Conservation (phyloP, 177 flowering plant genomes). For the Telopea speciosissima region DNA sequence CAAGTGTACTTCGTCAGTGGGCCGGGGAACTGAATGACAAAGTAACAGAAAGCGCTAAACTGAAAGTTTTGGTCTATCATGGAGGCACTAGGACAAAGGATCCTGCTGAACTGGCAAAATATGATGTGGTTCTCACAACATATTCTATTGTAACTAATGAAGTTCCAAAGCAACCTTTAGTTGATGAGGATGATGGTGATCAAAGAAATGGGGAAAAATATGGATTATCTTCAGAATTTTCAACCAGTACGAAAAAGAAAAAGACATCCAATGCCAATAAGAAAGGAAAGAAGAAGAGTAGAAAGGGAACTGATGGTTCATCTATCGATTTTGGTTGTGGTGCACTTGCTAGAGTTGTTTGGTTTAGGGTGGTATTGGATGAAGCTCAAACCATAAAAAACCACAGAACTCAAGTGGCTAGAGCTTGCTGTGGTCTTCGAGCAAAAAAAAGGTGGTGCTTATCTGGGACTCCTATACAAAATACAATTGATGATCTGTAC, state of each 20-base stretch:
- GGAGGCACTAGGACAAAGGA: slow-evolving; percentile 79
- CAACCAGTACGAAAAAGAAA: slow-evolving; percentile 55
- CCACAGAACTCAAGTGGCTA: slow-evolving; percentile 89
- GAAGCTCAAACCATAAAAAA: slow-evolving; percentile 98
- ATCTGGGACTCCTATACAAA: slow-evolving; percentile 98
- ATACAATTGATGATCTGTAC: slow-evolving; percentile 86
- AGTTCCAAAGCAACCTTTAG: slow-evolving; percentile 85
- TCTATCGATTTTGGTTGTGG: slow-evolving; percentile 48
- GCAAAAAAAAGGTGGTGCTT: slow-evolving; percentile 98
- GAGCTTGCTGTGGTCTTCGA: slow-evolving; percentile 94
- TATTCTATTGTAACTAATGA: slow-evolving; percentile 86
- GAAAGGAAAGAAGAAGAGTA: slow-evolving; percentile 67
- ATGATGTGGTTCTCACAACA: slow-evolving; percentile 94
- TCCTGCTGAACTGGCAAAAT: slow-evolving; percentile 69
- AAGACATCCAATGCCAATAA: slow-evolving; percentile 34
- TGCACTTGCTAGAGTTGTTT: slow-evolving; percentile 75
- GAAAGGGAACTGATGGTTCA: slow-evolving; percentile 40
- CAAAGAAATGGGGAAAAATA: slow-evolving; percentile 45
- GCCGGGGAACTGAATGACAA: slow-evolving; percentile 81
- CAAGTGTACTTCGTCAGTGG: slow-evolving; percentile 96
- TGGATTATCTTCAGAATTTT: slow-evolving; percentile 61
- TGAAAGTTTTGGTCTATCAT: slow-evolving; percentile 74
- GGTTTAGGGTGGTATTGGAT: slow-evolving; percentile 91
- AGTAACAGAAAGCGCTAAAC: slow-evolving; percentile 56
- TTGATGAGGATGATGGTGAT: slow-evolving; percentile 74